Evolutionary conservation across 768 basidiomycete genomes (phyloP).

Genomic region (Hysterangium stoloniferum): DNA sequence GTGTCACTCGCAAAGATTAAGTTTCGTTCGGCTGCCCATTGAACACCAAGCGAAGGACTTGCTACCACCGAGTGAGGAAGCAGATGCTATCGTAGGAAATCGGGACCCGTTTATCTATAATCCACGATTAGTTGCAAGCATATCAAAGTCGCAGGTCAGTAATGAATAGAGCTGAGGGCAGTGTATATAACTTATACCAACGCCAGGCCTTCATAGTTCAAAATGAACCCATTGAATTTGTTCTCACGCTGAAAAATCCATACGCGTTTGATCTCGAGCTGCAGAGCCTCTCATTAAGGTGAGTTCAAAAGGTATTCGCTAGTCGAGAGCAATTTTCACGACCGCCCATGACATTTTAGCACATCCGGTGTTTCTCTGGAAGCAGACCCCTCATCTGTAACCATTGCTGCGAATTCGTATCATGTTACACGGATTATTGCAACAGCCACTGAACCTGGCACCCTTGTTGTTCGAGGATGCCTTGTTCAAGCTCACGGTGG

Average conservation of each 20-base stretch:
- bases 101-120: constrained; percentile 90
- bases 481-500: constrained; percentile 71
- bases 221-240: constrained; percentile 75
- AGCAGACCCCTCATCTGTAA: constrained; percentile 50
- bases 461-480: constrained; percentile 70
- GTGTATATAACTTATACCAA: constrained; percentile 4
- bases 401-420: constrained; percentile 66
- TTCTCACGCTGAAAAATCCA: constrained; percentile 82
- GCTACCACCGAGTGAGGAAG: constrained; percentile 5
- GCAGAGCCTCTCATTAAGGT: constrained; percentile 78
- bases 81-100: constrained; percentile 40
- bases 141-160: constrained; percentile 49
- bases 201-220: constrained; percentile 61
- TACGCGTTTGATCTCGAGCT: constrained; percentile 90
- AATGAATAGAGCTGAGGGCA: not conserved
- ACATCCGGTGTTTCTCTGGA: constrained; percentile 76
- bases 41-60: constrained; percentile 48
- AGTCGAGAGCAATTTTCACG: not conserved
- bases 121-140: constrained; percentile 44
- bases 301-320: constrained; percentile 10
- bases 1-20: constrained; percentile 39
- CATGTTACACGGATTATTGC: constrained; percentile 69
- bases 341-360: constrained; percentile 40
- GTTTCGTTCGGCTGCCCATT: constrained; percentile 59
- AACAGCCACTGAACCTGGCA: constrained; percentile 55